A percentile compares a stretch with the other conserved stretches of the same genome.
Evolutionary conservation across 306 rosid species (phyloP).

Genomic region (Prunus davidiana): DNA sequence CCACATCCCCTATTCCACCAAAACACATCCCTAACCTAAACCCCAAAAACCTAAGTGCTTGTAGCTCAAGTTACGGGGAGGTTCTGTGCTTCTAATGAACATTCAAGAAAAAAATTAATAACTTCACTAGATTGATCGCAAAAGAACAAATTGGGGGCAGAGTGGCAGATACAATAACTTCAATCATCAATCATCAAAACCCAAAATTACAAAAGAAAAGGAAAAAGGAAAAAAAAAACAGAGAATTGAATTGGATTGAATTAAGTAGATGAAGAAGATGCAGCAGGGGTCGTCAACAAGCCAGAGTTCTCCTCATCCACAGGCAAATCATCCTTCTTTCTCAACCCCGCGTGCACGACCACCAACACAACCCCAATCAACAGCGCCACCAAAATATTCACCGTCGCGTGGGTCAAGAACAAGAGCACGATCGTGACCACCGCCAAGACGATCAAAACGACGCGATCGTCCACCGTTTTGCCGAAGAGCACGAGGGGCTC

Average conservation of each 20-base stretch:
- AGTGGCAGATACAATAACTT: neutral
- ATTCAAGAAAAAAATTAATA: neutral
- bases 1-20: too few relatives aligned
- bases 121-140: neutral
- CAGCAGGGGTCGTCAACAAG: conserved; percentile 21
- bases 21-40: too few relatives aligned
- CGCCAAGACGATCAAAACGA: conserved; percentile 46
- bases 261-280: neutral
- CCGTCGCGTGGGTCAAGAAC: conserved; percentile 62
- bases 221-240: neutral
- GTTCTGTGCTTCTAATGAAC: neutral
- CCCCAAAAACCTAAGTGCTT: too few relatives aligned
- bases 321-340: conserved; percentile 61
- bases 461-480: conserved; percentile 57
- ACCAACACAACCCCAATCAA: conserved; percentile 33
- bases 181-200: neutral
- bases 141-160: neutral
- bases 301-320: conserved; percentile 53
- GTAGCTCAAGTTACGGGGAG: too few relatives aligned
- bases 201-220: neutral
- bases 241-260: neutral
- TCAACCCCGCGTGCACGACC: conserved; percentile 47
- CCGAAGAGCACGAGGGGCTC: conserved; percentile 56
- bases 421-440: conserved; percentile 57
- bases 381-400: conserved; percentile 50